phyloP scores from a whole-genome alignment of 2,329 filamentous ascomycete genomes.

The Pyricularia sp. region DNA sequence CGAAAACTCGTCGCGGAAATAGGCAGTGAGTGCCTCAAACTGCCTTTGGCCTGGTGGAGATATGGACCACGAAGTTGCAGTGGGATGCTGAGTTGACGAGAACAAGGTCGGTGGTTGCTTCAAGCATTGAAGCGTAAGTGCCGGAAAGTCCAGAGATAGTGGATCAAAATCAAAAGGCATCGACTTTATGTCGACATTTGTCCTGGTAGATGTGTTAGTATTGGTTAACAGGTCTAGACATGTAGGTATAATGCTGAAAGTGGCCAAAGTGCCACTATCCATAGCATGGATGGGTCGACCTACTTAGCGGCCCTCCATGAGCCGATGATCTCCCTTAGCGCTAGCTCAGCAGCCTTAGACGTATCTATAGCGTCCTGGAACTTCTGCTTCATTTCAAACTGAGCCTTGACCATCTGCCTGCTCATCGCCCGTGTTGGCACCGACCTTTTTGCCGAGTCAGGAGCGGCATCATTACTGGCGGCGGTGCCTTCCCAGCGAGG shows the following conservation, averaged over 20 bases:
- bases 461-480: slow-evolving; percentile 25
- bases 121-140: slow-evolving; percentile 73
- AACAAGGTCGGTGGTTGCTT: slow-evolving; percentile 74
- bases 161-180: slow-evolving; percentile 74
- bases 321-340: slow-evolving; percentile 71
- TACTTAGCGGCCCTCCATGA: slow-evolving; percentile 79
- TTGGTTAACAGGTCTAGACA: not conserved
- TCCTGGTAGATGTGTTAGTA: slow-evolving; percentile 24
- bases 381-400: slow-evolving; percentile 55
- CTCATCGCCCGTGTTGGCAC: slow-evolving; percentile 32
- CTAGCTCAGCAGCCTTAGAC: slow-evolving; percentile 75
- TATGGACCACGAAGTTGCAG: slow-evolving; percentile 72
- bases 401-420: slow-evolving; percentile 46
- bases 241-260: not conserved
- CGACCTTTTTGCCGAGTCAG: slow-evolving; percentile 25
- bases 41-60: slow-evolving; percentile 65
- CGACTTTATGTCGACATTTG: slow-evolving; percentile 44
- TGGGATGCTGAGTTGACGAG: slow-evolving; percentile 69
- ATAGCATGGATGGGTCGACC: slow-evolving; percentile 16
- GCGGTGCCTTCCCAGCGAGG: slow-evolving; percentile 62
- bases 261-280: not conserved
- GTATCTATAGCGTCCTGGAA: slow-evolving; percentile 65
- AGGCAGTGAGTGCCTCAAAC: slow-evolving; percentile 58
- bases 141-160: slow-evolving; percentile 75
- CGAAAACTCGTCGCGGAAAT: slow-evolving; percentile 58